Conservation (phyloP, 129 eudicot species). For the Flaveria ramosissima region DNA sequence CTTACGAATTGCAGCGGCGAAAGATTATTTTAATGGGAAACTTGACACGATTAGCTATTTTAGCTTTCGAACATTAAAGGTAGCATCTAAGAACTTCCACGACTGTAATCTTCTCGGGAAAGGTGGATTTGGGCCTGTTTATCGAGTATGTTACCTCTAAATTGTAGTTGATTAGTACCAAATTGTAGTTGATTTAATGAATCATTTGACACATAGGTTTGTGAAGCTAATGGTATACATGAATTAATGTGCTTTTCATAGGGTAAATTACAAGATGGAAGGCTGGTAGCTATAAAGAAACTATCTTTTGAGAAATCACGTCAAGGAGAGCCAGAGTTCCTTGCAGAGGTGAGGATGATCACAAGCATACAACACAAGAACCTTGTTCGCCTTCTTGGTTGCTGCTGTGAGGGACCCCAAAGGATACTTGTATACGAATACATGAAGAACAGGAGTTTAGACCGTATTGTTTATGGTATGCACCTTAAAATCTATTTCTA, state of each 20-base stretch:
- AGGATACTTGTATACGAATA: constrained; percentile 75
- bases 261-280: constrained; percentile 73
- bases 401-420: constrained; percentile 67
- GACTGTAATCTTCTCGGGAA: constrained; percentile 61
- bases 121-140: constrained; percentile 86
- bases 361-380: constrained; percentile 86
- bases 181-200: background rate
- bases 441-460: constrained; percentile 72
- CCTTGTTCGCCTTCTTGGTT: constrained; percentile 77
- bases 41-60: constrained; percentile 58
- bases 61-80: constrained; percentile 53
- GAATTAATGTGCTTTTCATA: constrained; percentile 22
- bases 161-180: background rate
- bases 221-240: background rate
- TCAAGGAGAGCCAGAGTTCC: constrained; percentile 76
- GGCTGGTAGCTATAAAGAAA: constrained; percentile 65
- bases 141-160: constrained; percentile 41
- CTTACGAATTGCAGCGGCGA: constrained; percentile 42
- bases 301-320: constrained; percentile 54
- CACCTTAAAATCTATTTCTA: background rate
- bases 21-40: constrained; percentile 46
- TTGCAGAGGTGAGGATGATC: constrained; percentile 71
- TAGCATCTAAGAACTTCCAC: constrained; percentile 66
- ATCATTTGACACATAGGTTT: background rate
- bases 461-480: constrained; percentile 62